Conservation (phyloP, 2,329 filamentous ascomycete species). For the Phyllosticta citriasiana region DNA sequence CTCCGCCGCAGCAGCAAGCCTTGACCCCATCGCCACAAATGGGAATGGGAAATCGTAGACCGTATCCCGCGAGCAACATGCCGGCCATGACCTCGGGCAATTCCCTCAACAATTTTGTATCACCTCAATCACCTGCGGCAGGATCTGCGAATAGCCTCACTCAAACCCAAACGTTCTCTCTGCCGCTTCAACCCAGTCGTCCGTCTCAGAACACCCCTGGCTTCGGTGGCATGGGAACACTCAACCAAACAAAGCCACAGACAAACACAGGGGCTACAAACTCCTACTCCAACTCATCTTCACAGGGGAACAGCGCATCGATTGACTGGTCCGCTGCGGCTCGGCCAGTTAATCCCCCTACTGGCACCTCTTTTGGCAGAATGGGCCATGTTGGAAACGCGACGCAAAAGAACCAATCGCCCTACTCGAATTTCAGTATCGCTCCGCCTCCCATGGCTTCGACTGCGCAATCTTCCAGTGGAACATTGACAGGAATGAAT, state of each 20-base stretch:
- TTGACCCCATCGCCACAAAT: slow-evolving; percentile 2
- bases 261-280: not conserved
- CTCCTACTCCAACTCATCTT: slow-evolving; percentile 16
- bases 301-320: not conserved
- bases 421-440: slow-evolving; percentile 28
- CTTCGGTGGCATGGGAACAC: slow-evolving; percentile 3
- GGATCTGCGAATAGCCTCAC: slow-evolving; percentile 4
- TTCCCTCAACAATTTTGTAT: slow-evolving; percentile 37
- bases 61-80: not conserved
- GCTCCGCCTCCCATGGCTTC: slow-evolving; percentile 23
- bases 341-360: not conserved
- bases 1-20: slow-evolving; percentile 16
- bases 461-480: not conserved
- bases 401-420: slow-evolving; percentile 13
- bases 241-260: not conserved
- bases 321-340: slow-evolving; percentile 2
- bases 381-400: not conserved
- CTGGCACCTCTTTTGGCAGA: not conserved
- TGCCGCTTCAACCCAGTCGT: slow-evolving; percentile 27
- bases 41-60: slow-evolving; percentile 1
- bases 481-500: not conserved
- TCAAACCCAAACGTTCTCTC: slow-evolving; percentile 22
- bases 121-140: slow-evolving; percentile 23
- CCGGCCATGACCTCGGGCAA: slow-evolving; percentile 40
- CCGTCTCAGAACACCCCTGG: slow-evolving; percentile 16